Conservation (phyloP, 225 moss, liverwort and hornwort genomes). For the Polytrichum formosum region DNA sequence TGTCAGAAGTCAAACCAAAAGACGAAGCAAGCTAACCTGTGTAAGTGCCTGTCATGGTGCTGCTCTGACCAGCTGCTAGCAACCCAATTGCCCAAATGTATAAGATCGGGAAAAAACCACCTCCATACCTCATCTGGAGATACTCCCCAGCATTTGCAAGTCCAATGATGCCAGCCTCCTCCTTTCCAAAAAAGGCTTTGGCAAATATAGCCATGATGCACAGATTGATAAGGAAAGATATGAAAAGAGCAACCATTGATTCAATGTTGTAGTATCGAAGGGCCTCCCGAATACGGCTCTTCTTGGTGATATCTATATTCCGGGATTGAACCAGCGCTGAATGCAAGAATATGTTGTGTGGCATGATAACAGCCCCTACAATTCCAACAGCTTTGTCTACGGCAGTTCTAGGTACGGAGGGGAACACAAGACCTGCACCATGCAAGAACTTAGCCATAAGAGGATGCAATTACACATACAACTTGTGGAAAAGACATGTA, state of each 20-base stretch:
- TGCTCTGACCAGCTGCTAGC: constrained; percentile 88
- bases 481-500: too few relatives aligned
- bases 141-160: constrained; percentile 89
- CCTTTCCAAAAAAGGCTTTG: constrained; percentile 70
- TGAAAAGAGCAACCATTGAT: constrained; percentile 68
- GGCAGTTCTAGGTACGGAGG: constrained; percentile 61
- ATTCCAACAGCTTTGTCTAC: constrained; percentile 88
- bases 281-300: constrained; percentile 69
- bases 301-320: constrained; percentile 60
- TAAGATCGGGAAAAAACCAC: constrained; percentile 74
- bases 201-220: constrained; percentile 97
- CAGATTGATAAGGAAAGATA: constrained; percentile 87
- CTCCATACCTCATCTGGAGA: constrained; percentile 72
- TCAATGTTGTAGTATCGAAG: constrained; percentile 90
- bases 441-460: background rate
- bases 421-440: constrained; percentile 73
- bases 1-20: too few relatives aligned
- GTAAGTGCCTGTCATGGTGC: constrained; percentile 97
- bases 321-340: constrained; percentile 91
- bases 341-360: constrained; percentile 95
- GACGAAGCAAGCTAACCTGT: constrained; percentile 25
- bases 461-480: background rate
- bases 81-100: constrained; percentile 95
- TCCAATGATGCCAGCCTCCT: constrained; percentile 58
- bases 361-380: constrained; percentile 92